Percentiles rank a stretch among this genome's conserved stretches.
Conservation (phyloP, 139 green algal species). For the Asterochloris erici region DNA sequence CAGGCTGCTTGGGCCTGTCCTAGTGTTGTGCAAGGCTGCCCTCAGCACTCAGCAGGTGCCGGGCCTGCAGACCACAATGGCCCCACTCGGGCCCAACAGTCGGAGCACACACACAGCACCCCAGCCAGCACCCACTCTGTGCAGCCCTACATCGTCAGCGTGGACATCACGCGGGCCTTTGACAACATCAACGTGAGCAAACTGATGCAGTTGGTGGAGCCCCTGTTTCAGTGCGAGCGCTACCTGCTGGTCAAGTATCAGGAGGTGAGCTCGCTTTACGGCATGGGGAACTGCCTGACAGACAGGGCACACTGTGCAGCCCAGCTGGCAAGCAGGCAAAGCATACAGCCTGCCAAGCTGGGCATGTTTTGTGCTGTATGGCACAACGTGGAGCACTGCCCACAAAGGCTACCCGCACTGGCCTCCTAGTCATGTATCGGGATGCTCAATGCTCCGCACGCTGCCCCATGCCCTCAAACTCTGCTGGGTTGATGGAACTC, state of each 20-base stretch:
- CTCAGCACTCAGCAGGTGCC: no score
- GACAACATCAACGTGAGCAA: constrained; percentile 58
- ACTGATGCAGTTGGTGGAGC: constrained; percentile 50
- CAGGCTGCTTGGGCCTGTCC: background rate
- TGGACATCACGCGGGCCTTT: constrained; percentile 78
- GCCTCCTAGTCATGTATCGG: no score
- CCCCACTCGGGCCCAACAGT: background rate
- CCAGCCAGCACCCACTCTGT: background rate
- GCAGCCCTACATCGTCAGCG: constrained; percentile 60
- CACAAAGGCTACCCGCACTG: no score
- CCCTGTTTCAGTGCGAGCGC: constrained; percentile 36
- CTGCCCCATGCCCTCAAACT: no score
- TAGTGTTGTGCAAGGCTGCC: background rate
- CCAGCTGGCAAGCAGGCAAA: background rate
- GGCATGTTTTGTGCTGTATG: no score
- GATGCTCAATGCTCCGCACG: no score
- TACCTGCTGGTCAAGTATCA: constrained; percentile 63
- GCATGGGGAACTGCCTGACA: background rate
- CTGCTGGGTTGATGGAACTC: no score
- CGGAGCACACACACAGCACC: background rate
- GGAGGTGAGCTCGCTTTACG: constrained; percentile 22
- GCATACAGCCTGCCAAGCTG: no score
- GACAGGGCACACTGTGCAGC: background rate
- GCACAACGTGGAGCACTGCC: no score
- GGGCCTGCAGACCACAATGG: background rate